Conservation (phyloP, 2,329 filamentous ascomycete species). For the Alternaria alternata region DNA sequence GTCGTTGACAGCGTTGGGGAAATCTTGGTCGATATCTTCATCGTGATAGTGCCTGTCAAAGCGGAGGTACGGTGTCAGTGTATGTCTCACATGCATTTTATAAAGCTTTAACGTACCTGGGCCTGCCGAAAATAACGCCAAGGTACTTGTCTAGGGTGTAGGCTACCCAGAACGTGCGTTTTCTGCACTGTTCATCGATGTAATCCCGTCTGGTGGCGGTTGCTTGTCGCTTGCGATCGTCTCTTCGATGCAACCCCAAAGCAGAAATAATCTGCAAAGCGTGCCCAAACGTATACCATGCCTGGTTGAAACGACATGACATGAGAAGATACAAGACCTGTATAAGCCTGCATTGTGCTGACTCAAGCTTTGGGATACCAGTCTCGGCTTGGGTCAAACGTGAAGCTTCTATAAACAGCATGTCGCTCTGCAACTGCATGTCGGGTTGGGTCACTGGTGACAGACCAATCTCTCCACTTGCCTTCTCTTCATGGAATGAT, state of each 20-base stretch:
- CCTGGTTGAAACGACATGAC: conserved; percentile 66
- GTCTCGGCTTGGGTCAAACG: conserved; percentile 56
- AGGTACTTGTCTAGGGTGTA: conserved; percentile 70
- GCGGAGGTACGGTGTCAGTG: no score
- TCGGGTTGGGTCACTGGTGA: conserved; percentile 38
- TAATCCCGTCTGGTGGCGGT: conserved; percentile 46
- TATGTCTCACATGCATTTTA: no score
- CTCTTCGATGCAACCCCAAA: conserved; percentile 53
- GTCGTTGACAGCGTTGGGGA: conserved; percentile 65
- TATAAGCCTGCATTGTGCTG: conserved; percentile 63
- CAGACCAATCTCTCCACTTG: conserved; percentile 29
- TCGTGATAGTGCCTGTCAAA: conserved; percentile 54
- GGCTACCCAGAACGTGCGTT: conserved; percentile 68
- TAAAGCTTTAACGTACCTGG: background rate
- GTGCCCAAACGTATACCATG: conserved; percentile 67
- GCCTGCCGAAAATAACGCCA: conserved; percentile 28
- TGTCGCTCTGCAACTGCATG: conserved; percentile 43
- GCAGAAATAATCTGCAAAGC: conserved; percentile 61
- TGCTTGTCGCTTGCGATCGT: conserved; percentile 38
- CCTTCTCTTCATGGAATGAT: conserved; percentile 57
- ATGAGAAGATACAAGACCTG: conserved; percentile 66
- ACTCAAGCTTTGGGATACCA: conserved; percentile 62
- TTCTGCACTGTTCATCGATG: conserved; percentile 61
- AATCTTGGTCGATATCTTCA: conserved; percentile 68
- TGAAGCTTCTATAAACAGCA: conserved; percentile 52